Percentiles rank a stretch among this genome's conserved stretches.
phyloP scores from a whole-genome alignment of 768 basidiomycete genomes.

The Russula sp. region DNA sequence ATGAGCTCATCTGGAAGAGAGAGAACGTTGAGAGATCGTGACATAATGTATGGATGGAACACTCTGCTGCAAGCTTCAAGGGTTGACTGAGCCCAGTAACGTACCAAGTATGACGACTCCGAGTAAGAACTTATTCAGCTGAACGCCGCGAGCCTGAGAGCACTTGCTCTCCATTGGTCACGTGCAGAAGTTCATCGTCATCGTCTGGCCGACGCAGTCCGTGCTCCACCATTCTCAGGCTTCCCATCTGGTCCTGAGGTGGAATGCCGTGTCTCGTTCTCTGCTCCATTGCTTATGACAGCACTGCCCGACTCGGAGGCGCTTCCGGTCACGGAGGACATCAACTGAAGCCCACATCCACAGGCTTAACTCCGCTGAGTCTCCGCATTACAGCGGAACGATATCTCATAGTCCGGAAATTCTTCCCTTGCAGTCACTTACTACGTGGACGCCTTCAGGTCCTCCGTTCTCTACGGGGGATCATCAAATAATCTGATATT shows the following conservation, averaged over 20 bases:
- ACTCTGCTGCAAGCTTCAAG: no score
- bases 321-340: slow-evolving; percentile 94
- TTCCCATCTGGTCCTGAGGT: slow-evolving; percentile 95
- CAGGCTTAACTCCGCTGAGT: slow-evolving; percentile 68
- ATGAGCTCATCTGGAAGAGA: slow-evolving; percentile 5
- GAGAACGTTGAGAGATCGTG: background rate
- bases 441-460: slow-evolving; percentile 44
- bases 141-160: no score
- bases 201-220: no score
- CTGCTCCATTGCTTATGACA: slow-evolving; percentile 95
- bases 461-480: slow-evolving; percentile 90
- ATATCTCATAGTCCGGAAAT: slow-evolving; percentile 33
- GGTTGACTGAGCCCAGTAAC: no score
- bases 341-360: slow-evolving; percentile 99
- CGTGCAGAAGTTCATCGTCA: slow-evolving; percentile 93
- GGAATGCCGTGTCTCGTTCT: slow-evolving; percentile 97
- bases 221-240: no score
- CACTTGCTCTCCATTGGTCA: no score
- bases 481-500: slow-evolving; percentile 97
- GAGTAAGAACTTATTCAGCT: no score
- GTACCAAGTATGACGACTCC: no score
- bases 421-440: background rate
- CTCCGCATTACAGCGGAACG: slow-evolving; percentile 99
- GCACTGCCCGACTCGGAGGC: slow-evolving; percentile 88
- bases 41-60: no score